These are phyloP conservation scores for Candolleomyces efflorescens DNA, from an alignment of 768 basidiomycete genomes.

Conservation along the genomic window DNA sequence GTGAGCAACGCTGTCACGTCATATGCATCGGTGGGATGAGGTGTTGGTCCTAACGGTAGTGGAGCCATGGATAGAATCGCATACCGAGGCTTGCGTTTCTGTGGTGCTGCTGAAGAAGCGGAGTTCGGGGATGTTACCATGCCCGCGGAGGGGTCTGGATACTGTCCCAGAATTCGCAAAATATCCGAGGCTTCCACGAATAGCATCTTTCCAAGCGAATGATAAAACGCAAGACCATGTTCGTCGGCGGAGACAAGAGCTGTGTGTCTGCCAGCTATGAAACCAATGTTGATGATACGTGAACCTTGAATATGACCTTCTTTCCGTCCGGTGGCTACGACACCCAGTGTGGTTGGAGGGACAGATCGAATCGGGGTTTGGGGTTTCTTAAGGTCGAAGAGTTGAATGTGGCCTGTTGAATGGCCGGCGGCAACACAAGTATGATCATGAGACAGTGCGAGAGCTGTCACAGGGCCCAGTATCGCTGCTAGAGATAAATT, in stretches of 20 bases:
- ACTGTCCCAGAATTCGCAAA: slow-evolving; percentile 88
- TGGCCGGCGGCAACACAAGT: slow-evolving; percentile 92
- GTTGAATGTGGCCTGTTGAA: slow-evolving; percentile 74
- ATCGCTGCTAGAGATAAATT: slow-evolving; percentile 39
- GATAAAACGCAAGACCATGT: slow-evolving; percentile 89
- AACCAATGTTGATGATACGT: slow-evolving; percentile 75
- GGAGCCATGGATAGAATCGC: slow-evolving; percentile 77
- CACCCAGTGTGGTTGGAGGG: slow-evolving; percentile 59
- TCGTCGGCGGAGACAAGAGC: slow-evolving; percentile 91
- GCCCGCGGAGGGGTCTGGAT: slow-evolving; percentile 46
- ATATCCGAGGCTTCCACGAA: slow-evolving; percentile 96
- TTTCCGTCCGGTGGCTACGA: slow-evolving; percentile 72
- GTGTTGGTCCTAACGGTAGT: slow-evolving; percentile 70
- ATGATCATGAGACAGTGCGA: slow-evolving; percentile 90
- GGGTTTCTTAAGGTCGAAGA: slow-evolving; percentile 77
- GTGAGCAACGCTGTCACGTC: slow-evolving; percentile 85
- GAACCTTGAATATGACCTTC: slow-evolving; percentile 84
- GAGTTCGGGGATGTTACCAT: slow-evolving; percentile 8
- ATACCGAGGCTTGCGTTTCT: slow-evolving; percentile 48
- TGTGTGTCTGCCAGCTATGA: slow-evolving; percentile 89
- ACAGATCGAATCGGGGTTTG: slow-evolving; percentile 65
- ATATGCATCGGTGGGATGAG: slow-evolving; percentile 76
- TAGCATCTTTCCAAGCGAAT: slow-evolving; percentile 88
- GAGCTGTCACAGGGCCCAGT: slow-evolving; percentile 78
- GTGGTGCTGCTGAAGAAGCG: slow-evolving; percentile 25